Base-by-base conservation (phyloP, 1,284 basidiomycete species). In the Melanopsichium pennsylvanicum region DNA sequence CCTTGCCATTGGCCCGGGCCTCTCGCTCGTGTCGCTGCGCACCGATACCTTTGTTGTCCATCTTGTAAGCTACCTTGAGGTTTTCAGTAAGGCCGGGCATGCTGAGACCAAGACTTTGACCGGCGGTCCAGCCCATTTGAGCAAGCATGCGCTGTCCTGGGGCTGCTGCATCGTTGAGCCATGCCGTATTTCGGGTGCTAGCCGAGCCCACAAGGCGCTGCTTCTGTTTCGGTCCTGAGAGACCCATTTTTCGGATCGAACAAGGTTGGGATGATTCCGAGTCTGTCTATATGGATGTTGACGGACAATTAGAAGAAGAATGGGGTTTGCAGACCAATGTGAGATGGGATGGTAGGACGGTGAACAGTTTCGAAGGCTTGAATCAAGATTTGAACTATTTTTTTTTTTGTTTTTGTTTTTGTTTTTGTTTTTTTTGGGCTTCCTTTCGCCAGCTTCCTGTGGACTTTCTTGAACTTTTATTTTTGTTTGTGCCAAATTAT, bases 11-110 rank as follows among this genome's bases (percentile, higher is more conserved):
- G 23, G 62, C 63, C 23, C 72, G 64, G 2, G 76, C 76, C 44
- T 81, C 79, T 41, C 68, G 58, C 50, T 81, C 77, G 39, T 74
- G 68, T 33, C 79, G 60, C 18, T 69, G 60, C 9, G 74, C 75
- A 32, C 79, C 79, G 32, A 81, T 78, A 13, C 79, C 79, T 49
- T 78, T 79, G 54, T 78, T 81, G 62, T 81, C 79, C 45, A 81
- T 61, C 50, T 81, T 81, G 58, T 75, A 70, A 5, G 74, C 60
- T 11, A 76, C 73, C 32, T 74, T 59, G 38, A 81, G 66, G 36
- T 77, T 72, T 34, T 66, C 69, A 13, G 72, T 64, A n/a, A 72
- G 62, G 21, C 78, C 77, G 31, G 67, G 59, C 57, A 63, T 58
- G 36, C 52, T 55, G 25, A 60, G 56, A 15, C 79, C 79, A 9